Base-by-base conservation (phyloP, 192 early-diverging fungal species). In the Spinellus fusiger region DNA sequence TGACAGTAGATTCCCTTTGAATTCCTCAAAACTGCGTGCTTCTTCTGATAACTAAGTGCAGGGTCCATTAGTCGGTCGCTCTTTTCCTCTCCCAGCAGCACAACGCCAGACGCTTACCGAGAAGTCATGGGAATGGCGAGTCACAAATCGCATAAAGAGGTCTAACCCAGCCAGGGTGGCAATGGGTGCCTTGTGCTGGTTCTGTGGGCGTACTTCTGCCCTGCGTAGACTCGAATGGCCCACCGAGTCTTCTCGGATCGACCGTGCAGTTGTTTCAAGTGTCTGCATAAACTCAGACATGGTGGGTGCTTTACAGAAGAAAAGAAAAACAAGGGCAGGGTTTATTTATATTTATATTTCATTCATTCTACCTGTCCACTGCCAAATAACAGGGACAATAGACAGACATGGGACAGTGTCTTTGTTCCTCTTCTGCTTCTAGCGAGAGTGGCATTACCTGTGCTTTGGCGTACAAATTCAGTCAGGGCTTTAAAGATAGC, bases 141-240 rank as follows among this genome's bases (percentile, higher is more conserved):
- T 74, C 9, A 85, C 81, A 62, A 84, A 87, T 22, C 84, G 79
- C 64, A 90, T 68, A 60, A 96, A 94, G 16, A 93, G 75, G 59
- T 93, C 91, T 58, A 86, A 87, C 31, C 95, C 95, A 38, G 93
- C 95, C 7, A 89, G 85, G 35, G 91, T 79, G 1, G 93, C 87
- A 61, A 93, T 91, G 12, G 87, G 77, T 44, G 87, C 86, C 62
- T 84, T 77, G 31, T 74, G 72, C 28, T 65, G 72, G 18, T 68
- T 59, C 16, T 54, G 54, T 34, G 31, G 27, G 38, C 44, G 59
- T 12, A 18, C 44, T 6, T 53, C 53, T 37, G 15, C 22, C 20
- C 56, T 54, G 3, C 35, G 38, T 16, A 33, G 37, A 35, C 64
- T 56, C 15, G 38, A 37, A 1, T 56, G 46, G 10, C 37, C 18